Conservation (phyloP, 2,329 filamentous ascomycete genomes). For the Trichoderma sp. region DNA sequence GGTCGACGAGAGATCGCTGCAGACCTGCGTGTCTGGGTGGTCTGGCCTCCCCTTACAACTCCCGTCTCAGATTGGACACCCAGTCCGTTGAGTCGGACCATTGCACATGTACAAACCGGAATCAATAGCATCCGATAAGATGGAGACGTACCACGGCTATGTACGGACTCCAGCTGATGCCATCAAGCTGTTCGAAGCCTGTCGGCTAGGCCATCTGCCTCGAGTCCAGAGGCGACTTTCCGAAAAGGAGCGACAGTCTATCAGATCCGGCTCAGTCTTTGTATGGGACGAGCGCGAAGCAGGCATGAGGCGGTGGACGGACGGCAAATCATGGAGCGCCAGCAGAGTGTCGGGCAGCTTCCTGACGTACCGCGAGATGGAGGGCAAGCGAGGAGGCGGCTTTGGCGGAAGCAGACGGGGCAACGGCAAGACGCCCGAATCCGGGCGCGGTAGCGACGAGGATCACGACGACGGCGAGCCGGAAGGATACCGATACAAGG, state of each 20-base stretch:
- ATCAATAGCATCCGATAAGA: slow-evolving; percentile 47
- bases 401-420: slow-evolving; percentile 63
- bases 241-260: slow-evolving; percentile 95
- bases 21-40: slow-evolving; percentile 25
- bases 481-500: slow-evolving; percentile 92
- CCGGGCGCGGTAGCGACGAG: slow-evolving; percentile 77
- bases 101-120: slow-evolving; percentile 28
- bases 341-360: slow-evolving; percentile 97
- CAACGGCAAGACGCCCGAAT: slow-evolving; percentile 79
- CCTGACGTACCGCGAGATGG: slow-evolving; percentile 97
- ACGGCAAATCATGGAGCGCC: slow-evolving; percentile 98
- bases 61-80: too few species aligned
- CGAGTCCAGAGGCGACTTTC: slow-evolving; percentile 90
- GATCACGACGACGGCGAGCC: slow-evolving; percentile 83
- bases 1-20: slow-evolving; percentile 18
- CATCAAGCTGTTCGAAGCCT: slow-evolving; percentile 98
- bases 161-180: slow-evolving; percentile 96
- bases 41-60: slow-evolving; percentile 7
- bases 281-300: slow-evolving; percentile 99
- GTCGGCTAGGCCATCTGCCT: slow-evolving; percentile 82
- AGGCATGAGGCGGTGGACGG: slow-evolving; percentile 97
- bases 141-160: slow-evolving; percentile 97
- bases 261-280: slow-evolving; percentile 94
- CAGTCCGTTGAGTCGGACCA: slow-evolving; percentile 11
- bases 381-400: slow-evolving; percentile 87